Evolutionary conservation across 495 filamentous ascomycete species (phyloP).

Genomic region (Annulohypoxylon nitens): DNA sequence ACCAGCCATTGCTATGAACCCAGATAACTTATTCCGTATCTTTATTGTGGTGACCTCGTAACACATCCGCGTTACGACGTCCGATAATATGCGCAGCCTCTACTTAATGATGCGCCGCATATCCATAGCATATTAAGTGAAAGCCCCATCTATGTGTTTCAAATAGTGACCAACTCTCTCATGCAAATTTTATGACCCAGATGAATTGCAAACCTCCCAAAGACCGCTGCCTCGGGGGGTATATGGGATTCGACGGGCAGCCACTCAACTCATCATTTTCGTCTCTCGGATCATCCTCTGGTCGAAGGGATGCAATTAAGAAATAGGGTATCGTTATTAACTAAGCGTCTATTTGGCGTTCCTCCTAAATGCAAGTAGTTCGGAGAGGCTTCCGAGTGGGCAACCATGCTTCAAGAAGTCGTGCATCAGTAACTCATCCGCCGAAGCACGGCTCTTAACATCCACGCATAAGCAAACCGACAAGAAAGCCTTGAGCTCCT

Average conservation of each 20-base stretch:
- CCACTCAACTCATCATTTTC: slow-evolving; percentile 21
- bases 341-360: slow-evolving; percentile 58
- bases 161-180: slow-evolving; percentile 37
- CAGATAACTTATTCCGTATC: slow-evolving; percentile 30
- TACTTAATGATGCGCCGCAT: slow-evolving; percentile 24
- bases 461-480: slow-evolving; percentile 96
- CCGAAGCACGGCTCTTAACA: slow-evolving; percentile 92
- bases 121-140: slow-evolving; percentile 36
- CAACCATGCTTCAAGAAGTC: slow-evolving; percentile 86
- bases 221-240: slow-evolving; percentile 17
- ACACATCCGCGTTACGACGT: slow-evolving; percentile 20
- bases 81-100: slow-evolving; percentile 19
- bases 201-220: slow-evolving; percentile 21
- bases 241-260: slow-evolving; percentile 25
- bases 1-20: slow-evolving; percentile 40
- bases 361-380: slow-evolving; percentile 83
- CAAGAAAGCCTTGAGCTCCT: slow-evolving; percentile 95
- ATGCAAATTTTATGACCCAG: slow-evolving; percentile 40
- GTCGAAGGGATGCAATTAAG: slow-evolving; percentile 21
- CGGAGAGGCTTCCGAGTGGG: slow-evolving; percentile 81
- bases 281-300: slow-evolving; percentile 10
- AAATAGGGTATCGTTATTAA: slow-evolving; percentile 46
- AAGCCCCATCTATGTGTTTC: slow-evolving; percentile 40
- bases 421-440: slow-evolving; percentile 84
- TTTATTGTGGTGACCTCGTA: slow-evolving; percentile 16